phyloP scores from a whole-genome alignment of 352 stramenopile genomes.

The Phytophthora meadii region DNA sequence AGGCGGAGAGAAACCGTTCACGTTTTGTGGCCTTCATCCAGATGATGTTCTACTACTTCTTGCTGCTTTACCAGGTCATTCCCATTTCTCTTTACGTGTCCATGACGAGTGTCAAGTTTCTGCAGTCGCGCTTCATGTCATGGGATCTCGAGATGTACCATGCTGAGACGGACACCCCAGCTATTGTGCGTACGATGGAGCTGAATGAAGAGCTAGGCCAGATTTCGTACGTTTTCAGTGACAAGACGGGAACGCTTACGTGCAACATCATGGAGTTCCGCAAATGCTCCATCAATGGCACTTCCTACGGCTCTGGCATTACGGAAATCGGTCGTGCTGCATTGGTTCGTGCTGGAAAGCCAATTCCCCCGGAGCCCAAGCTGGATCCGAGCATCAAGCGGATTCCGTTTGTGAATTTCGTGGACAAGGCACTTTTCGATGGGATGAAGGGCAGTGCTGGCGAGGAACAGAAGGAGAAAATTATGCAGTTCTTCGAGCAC shows the following conservation, averaged over 20 bases:
- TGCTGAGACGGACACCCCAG: constrained; percentile 91
- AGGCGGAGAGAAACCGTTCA: constrained; percentile 43
- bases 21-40: constrained; percentile 77
- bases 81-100: constrained; percentile 94
- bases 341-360: constrained; percentile 63
- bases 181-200: constrained; percentile 85
- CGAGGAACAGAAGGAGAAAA: constrained; percentile 51
- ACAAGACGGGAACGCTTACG: constrained; percentile 95
- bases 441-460: constrained; percentile 59
- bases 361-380: constrained; percentile 67
- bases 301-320: constrained; percentile 89
- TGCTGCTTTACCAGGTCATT: constrained; percentile 93
- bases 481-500: constrained; percentile 85
- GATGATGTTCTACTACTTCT: constrained; percentile 93
- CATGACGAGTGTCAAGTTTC: constrained; percentile 91
- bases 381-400: constrained; percentile 55
- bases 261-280: constrained; percentile 96
- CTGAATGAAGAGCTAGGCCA: constrained; percentile 93
- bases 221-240: constrained; percentile 90
- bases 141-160: constrained; percentile 92
- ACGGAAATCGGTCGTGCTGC: constrained; percentile 83
- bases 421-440: constrained; percentile 71
- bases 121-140: constrained; percentile 89
- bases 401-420: constrained; percentile 85
- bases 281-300: constrained; percentile 92